A percentile compares a stretch with the other conserved stretches of the same genome.
Evolutionary conservation across 2,329 filamentous ascomycete genomes (phyloP).

Genomic region (Phyllosticta paracitricarpa): DNA sequence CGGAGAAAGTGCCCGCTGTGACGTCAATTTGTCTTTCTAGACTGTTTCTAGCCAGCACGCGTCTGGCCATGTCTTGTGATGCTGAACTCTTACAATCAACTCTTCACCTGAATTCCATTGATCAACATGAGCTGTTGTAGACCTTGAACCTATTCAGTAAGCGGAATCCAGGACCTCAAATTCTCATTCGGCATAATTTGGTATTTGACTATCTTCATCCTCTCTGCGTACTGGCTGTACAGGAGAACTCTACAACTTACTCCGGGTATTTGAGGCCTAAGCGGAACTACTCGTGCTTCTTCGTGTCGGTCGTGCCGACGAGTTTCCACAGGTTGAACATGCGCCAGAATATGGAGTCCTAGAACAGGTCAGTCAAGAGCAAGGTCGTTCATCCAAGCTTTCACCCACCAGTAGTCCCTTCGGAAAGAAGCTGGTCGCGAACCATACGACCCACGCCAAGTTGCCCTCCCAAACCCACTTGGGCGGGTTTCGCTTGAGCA

Average conservation of each 20-base stretch:
- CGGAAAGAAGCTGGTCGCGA: conserved; percentile 38
- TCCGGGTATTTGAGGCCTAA: not conserved
- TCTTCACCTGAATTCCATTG: too few species aligned
- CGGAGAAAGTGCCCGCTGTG: not conserved
- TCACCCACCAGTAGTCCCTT: conserved; percentile 26
- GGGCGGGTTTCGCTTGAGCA: conserved; percentile 31
- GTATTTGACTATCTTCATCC: not conserved
- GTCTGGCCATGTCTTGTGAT: too few species aligned
- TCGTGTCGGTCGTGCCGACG: conserved; percentile 23
- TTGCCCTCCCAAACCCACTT: conserved; percentile 19
- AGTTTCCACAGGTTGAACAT: conserved; percentile 44
- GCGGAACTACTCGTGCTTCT: conserved; percentile 19
- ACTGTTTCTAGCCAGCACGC: too few species aligned
- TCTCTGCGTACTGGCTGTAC: not conserved
- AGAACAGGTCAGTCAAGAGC: conserved; percentile 5
- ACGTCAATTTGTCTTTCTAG: not conserved
- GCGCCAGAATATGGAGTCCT: conserved; percentile 37
- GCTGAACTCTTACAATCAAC: too few species aligned
- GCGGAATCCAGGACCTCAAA: not conserved
- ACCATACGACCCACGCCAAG: conserved; percentile 40
- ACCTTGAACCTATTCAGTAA: not conserved
- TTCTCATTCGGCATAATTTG: not conserved
- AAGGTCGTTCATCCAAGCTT: not conserved
- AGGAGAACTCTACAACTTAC: not conserved
- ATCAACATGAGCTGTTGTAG: not conserved